Evolutionary conservation across 2,329 filamentous ascomycete genomes (phyloP), one percentile per base, ranked within the genome.

Genomic region (Penicillium sclerotigenum): DNA sequence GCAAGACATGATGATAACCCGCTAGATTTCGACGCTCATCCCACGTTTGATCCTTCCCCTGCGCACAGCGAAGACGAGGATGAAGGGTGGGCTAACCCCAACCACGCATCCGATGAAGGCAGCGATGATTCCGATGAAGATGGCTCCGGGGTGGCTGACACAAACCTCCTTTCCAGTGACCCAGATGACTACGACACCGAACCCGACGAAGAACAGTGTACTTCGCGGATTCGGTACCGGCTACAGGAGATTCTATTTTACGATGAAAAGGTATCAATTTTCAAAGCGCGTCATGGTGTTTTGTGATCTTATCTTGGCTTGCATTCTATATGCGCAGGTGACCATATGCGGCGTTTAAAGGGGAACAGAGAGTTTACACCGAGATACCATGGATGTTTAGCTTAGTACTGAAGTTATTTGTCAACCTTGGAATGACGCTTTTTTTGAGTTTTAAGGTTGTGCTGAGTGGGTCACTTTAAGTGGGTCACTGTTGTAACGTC

Each of bases 231-330:
- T 29, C 76, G 81, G 64, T 79, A 92, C 57, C 81, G 85, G 52
- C 76, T 93, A 62, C 79, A 88, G 59, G 89, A 93, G 77, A 93
- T 94, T 60, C 73, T 92, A 59, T 93, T 91, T 72, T 92, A 91
- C 66, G 90, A 93, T 70, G 89, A 93, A 70, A 90, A 90, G 73
- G 85, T 91, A 51, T 85, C 87, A 28, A 87, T 93, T 56, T 93
- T 93, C 75, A 89, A 87, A 71, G 87, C 88, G 31, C 82, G 89
- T 58, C 86, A 90, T 73, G 85, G 82, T 47, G 67, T 71, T 60
- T 65, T 79, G 45, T 77, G 65, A 71, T 52, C 11, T 51, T 31
- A 31, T 42, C 18, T 58, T 37, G 33, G 43, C 24, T 46, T 48
- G 41, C 42, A 54, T 47, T 34, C 43, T 52, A 33, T 36, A 40